Percentiles rank a stretch among this genome's conserved stretches.
These are phyloP conservation scores for Didymella arachidicola DNA, from an alignment of 2,329 filamentous ascomycete species.

Conservation along the genomic window DNA sequence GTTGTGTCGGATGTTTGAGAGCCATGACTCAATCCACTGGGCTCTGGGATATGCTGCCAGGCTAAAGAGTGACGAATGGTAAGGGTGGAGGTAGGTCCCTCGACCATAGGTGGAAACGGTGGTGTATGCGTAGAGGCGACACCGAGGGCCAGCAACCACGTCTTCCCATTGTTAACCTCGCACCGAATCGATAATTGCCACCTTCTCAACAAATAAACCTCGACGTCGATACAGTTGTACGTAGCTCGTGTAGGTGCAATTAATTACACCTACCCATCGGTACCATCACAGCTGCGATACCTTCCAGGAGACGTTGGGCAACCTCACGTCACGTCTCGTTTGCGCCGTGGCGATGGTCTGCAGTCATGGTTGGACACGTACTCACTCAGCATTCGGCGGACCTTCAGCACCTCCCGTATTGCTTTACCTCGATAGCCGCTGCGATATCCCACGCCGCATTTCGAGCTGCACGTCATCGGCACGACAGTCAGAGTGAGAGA, in stretches of 20 bases:
- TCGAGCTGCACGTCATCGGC: conserved; percentile 41
- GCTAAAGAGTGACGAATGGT: too few species aligned
- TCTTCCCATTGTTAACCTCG: not conserved
- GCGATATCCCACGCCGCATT: conserved; percentile 28
- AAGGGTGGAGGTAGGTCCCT: not conserved
- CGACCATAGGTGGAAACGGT: not conserved
- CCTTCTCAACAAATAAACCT: not conserved
- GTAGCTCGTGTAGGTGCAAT: not conserved
- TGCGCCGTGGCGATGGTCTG: conserved; percentile 13
- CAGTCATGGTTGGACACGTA: conserved; percentile 41
- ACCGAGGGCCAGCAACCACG: not conserved
- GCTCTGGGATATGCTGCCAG: not conserved
- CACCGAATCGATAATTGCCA: not conserved
- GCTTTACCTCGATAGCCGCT: conserved; percentile 44
- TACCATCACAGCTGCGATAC: not conserved
- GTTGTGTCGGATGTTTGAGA: not conserved
- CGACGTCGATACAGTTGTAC: not conserved
- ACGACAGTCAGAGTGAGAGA: conserved; percentile 17
- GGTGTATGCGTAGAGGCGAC: not conserved
- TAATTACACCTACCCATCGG: not conserved
- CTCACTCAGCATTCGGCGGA: conserved; percentile 35
- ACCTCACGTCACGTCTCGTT: conserved; percentile 10
- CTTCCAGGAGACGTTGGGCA: conserved; percentile 9
- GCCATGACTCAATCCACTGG: not conserved
- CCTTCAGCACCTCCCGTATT: conserved; percentile 16